A percentile compares a stretch with the other conserved stretches of the same genome.
Evolutionary conservation across 371 early-diverging fungal species (phyloP).

Genomic region (Syncephalastrum contaminatum): DNA sequence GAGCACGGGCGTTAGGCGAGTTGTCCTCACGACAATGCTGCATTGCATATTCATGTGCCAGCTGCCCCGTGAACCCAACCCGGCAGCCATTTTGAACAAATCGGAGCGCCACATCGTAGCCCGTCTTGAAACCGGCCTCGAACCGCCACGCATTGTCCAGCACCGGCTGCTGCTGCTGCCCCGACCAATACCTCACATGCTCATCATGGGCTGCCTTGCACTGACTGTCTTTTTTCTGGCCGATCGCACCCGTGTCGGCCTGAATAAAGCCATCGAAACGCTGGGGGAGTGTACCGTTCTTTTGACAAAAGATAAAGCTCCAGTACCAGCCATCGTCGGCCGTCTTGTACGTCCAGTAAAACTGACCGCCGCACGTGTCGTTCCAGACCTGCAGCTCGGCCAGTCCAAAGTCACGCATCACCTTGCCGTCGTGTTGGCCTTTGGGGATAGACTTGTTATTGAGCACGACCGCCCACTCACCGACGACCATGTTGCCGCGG

Average conservation of each 20-base stretch:
- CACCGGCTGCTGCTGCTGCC: constrained; percentile 5
- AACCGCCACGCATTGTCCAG: constrained; percentile 12
- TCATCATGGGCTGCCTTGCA: constrained; percentile 3
- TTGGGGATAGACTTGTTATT: constrained; percentile 19
- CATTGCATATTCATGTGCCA: constrained; percentile 20
- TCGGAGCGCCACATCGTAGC: constrained; percentile 21
- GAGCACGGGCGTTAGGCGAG: constrained; percentile 6
- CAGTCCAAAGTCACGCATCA: constrained; percentile 22
- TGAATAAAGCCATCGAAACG: constrained; percentile 7
- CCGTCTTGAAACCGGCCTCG: constrained; percentile 19
- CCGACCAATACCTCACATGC: constrained; percentile 14
- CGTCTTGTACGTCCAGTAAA: constrained; percentile 33
- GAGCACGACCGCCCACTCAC: constrained; percentile 33
- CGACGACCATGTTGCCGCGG: constrained; percentile 25
- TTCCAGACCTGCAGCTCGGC: constrained; percentile 18
- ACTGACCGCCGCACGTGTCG: constrained; percentile 21
- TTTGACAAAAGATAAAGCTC: constrained; percentile 30
- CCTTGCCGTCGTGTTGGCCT: constrained; percentile 17
- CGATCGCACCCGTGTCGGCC: background rate
- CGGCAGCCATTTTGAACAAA: constrained; percentile 14
- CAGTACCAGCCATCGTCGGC: constrained; percentile 31
- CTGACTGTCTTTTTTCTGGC: background rate
- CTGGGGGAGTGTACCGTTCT: constrained; percentile 11
- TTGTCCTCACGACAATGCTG: constrained; percentile 7
- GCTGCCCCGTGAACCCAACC: constrained; percentile 23